phyloP scores from a whole-genome alignment of 129 eudicot genomes.

The Helianthus annuus region HanXRQr2.0-SUNRISE NC_035443.2:65228261-65228760 shows the following conservation, averaged over 20 bases:
- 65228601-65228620: constrained; percentile 15
- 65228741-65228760: not conserved
- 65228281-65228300: constrained; percentile 36
- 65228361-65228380: not conserved
- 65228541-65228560: constrained; percentile 5
- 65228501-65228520: not conserved
- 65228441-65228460: constrained; percentile 46
- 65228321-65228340: too few species aligned
- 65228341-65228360: too few species aligned
- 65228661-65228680: constrained; percentile 36
- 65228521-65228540: constrained; percentile 10
- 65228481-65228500: not conserved
- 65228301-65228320: not conserved
- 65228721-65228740: constrained; percentile 10
- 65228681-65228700: constrained; percentile 26
- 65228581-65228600: constrained; percentile 6
- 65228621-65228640: constrained; percentile 16
- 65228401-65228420: not conserved
- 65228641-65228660: constrained; percentile 15
- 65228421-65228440: constrained; percentile 51
- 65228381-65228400: not conserved
- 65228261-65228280: constrained; percentile 73
- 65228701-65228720: constrained; percentile 19
- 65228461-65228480: constrained; percentile 17
- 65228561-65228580: constrained; percentile 15